Conservation (phyloP, 441 rosid genomes). For the Adansonia gregorii region DNA sequence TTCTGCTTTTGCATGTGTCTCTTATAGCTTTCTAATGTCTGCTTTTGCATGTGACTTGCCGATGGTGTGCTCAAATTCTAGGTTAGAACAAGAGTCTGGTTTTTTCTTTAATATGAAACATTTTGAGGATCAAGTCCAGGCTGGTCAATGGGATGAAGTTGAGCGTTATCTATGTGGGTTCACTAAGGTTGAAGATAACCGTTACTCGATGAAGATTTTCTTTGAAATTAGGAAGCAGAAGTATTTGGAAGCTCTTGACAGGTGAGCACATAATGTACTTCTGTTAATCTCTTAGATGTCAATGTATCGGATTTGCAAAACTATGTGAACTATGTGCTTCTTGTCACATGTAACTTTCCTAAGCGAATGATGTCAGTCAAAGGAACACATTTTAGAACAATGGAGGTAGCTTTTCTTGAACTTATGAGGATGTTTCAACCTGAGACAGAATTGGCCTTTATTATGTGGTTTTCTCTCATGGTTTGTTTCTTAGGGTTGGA, state of each 20-base stretch:
- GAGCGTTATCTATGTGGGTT: constrained; percentile 47
- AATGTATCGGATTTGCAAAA: background rate
- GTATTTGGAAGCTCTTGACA: constrained; percentile 50
- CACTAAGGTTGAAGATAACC: constrained; percentile 52
- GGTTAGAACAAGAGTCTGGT: constrained; percentile 53
- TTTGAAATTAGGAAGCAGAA: constrained; percentile 55
- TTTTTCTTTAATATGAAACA: constrained; percentile 52
- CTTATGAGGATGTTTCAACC: background rate
- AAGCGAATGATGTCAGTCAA: background rate
- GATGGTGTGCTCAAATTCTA: constrained; percentile 11
- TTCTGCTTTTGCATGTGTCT: background rate
- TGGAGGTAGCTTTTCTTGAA: background rate
- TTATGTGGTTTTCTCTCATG: background rate
- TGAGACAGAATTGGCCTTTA: background rate
- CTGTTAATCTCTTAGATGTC: background rate
- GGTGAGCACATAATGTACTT: constrained; percentile 27
- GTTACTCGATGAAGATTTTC: constrained; percentile 52
- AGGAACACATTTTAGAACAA: background rate
- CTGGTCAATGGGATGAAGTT: constrained; percentile 54
- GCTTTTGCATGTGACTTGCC: background rate
- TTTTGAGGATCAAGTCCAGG: constrained; percentile 48
- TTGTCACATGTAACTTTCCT: background rate
- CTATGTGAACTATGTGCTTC: constrained; percentile 3
- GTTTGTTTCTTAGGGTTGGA: background rate
- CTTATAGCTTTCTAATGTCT: background rate